Base-by-base conservation (phyloP, 345 rosid genomes). In the Garcia nutans region DNA sequence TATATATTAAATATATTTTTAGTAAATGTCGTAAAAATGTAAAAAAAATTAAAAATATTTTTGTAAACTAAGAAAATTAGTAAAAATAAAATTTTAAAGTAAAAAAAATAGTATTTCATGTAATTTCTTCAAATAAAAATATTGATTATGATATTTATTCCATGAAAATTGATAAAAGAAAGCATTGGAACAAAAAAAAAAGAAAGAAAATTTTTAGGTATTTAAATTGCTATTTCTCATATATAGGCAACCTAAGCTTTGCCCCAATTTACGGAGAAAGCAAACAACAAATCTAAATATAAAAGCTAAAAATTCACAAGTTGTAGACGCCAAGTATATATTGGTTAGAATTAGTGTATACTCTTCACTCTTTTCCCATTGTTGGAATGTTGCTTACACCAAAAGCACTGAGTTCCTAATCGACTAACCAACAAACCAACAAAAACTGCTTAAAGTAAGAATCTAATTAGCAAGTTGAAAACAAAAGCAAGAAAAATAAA, bases 301-400 rank as follows among this genome's bases (percentile, higher is more conserved):
- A 24, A 49, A 23, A 22, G 57, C 17, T 47, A 22, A 15, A 49
- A 49, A 37, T 17, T 17, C 22, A 50, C 10, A 1, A 50, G 60
- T 50, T 69, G 72, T 69, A 50, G 72, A 50, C 58, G 72, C 59
- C 41, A 69, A 50, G 72, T 26, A n/a, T n/a, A n/a, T n/a, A 15
- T 69, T 52, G 24, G 10, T 50, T 50, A 42, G 49, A 2, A 11
- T 73, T 71, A 55, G 68, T 68, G 70, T 78, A 44, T 47, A 72
- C 71, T 67, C 77, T 23, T 75, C 67, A 20, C 50, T 8, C 31
- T 28, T 59, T 47, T 17, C 26, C 59, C 59, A 7, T 2, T 61
- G 10, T 54, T 23, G 42, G 15, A 4, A 0, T 28, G 28, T 72
- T 67, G 71, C 84, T 42, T 66, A 41, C 7, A 49, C 67, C 61